These are phyloP conservation scores for Penicillium oxalicum DNA, from an alignment of 2,329 filamentous ascomycete genomes.

Conservation along the genomic window DNA sequence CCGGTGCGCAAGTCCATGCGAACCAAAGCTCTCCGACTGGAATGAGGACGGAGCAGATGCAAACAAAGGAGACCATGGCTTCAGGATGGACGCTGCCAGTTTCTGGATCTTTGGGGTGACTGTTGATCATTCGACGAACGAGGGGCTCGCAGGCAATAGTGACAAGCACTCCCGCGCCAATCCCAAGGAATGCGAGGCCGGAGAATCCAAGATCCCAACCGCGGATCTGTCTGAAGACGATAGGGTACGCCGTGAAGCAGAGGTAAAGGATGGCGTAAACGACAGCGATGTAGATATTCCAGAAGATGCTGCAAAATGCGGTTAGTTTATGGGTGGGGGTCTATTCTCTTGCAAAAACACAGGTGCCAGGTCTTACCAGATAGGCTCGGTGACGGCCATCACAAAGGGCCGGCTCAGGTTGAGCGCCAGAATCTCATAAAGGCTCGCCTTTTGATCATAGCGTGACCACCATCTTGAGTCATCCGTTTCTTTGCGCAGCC, in stretches of 20 bases:
- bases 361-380: slow-evolving; percentile 54
- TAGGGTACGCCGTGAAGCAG: slow-evolving; percentile 84
- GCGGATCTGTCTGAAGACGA: slow-evolving; percentile 68
- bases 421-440: slow-evolving; percentile 62
- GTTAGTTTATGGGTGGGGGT: background rate
- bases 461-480: slow-evolving; percentile 71
- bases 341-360: background rate
- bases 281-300: slow-evolving; percentile 64
- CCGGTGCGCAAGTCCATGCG: slow-evolving; percentile 77
- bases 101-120: slow-evolving; percentile 65
- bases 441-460: slow-evolving; percentile 66
- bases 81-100: slow-evolving; percentile 72
- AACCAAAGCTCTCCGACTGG: slow-evolving; percentile 80
- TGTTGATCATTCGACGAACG: slow-evolving; percentile 70
- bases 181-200: slow-evolving; percentile 73
- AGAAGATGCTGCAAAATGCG: slow-evolving; percentile 57
- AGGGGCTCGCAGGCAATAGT: slow-evolving; percentile 57
- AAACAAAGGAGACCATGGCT: slow-evolving; percentile 73
- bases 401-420: slow-evolving; percentile 74
- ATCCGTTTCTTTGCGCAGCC: slow-evolving; percentile 59
- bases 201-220: slow-evolving; percentile 70
- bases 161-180: slow-evolving; percentile 52
- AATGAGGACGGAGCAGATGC: slow-evolving; percentile 66
- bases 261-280: slow-evolving; percentile 84
- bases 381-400: slow-evolving; percentile 74